Evolutionary conservation across 306 rosid species (phyloP).

Genomic region (Ormosia emarginata): DNA sequence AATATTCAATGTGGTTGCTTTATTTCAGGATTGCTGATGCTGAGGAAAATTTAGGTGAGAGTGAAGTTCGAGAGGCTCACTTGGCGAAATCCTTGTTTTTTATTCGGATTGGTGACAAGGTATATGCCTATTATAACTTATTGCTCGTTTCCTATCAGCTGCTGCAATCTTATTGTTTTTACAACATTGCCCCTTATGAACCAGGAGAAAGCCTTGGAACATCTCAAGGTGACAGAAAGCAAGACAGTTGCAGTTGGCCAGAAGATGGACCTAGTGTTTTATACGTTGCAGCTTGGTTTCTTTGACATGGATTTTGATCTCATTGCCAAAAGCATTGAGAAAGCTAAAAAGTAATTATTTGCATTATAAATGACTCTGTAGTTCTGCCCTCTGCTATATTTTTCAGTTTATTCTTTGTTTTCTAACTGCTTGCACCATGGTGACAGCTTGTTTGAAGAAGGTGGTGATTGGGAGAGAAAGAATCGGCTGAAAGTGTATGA

Average conservation of each 20-base stretch:
- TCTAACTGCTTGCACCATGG: conserved; percentile 28
- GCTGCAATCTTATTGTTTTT: neutral
- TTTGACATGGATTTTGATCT: conserved; percentile 97
- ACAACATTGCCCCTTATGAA: conserved; percentile 12
- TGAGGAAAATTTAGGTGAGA: conserved; percentile 95
- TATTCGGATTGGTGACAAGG: conserved; percentile 93
- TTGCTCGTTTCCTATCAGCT: neutral
- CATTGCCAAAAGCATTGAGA: conserved; percentile 90
- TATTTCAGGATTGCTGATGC: conserved; percentile 89
- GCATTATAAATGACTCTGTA: neutral
- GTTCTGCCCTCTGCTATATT: neutral
- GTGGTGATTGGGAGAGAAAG: conserved; percentile 99
- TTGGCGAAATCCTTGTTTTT: conserved; percentile 86
- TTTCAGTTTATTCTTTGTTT: conserved; percentile 1
- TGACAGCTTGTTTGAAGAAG: conserved; percentile 95
- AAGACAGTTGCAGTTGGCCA: conserved; percentile 98
- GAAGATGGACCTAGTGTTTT: conserved; percentile 94
- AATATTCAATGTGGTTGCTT: conserved; percentile 22
- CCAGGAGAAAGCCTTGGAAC: conserved; percentile 91
- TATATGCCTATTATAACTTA: conserved; percentile 24
- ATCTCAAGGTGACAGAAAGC: conserved; percentile 86
- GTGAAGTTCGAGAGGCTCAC: conserved; percentile 99
- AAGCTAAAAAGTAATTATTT: conserved; percentile 64
- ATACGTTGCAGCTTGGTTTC: conserved; percentile 88
- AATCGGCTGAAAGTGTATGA: conserved; percentile 93